These are phyloP conservation scores for Pseudocercospora fijiensis DNA, from an alignment of 2,329 filamentous ascomycete species.

Conservation along the genomic window DNA sequence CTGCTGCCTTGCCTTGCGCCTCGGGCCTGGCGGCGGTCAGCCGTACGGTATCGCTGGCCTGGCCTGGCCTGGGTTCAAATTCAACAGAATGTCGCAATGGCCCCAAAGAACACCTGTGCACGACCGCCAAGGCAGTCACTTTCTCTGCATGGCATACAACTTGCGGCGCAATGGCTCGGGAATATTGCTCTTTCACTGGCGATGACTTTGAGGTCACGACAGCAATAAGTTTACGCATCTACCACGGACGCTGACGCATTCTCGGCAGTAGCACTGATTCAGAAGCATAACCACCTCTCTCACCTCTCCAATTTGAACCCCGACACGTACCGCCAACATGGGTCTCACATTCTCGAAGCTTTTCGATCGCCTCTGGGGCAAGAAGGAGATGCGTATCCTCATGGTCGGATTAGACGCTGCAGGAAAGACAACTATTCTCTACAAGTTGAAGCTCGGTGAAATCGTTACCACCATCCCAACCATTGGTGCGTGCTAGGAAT, in stretches of 20 bases:
- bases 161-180: not conserved
- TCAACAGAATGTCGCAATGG: conserved; percentile 6
- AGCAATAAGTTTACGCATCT: not conserved
- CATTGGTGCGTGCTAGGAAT: conserved; percentile 58
- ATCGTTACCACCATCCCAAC: conserved; percentile 98
- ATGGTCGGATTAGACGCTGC: conserved; percentile 98
- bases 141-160: conserved; percentile 11
- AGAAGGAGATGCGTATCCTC: conserved; percentile 96
- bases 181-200: not conserved
- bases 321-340: conserved; percentile 65
- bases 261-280: conserved; percentile 18
- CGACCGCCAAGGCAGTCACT: conserved; percentile 24
- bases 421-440: conserved; percentile 98
- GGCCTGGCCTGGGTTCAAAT: conserved; percentile 12
- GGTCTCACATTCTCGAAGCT: conserved; percentile 92
- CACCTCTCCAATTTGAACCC: conserved; percentile 6
- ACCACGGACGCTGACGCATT: conserved; percentile 6
- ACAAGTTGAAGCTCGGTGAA: conserved; percentile 98
- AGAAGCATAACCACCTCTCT: conserved; percentile 10
- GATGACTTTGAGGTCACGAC: not conserved
- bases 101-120: conserved; percentile 23
- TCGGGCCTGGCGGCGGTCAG: conserved; percentile 8
- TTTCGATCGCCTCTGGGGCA: conserved; percentile 98
- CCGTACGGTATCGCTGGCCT: conserved; percentile 11
- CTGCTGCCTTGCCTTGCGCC: conserved; percentile 10